These are phyloP conservation scores for Cytospora leucostoma DNA, from an alignment of 2,329 filamentous ascomycete genomes.

Conservation along the genomic window DNA sequence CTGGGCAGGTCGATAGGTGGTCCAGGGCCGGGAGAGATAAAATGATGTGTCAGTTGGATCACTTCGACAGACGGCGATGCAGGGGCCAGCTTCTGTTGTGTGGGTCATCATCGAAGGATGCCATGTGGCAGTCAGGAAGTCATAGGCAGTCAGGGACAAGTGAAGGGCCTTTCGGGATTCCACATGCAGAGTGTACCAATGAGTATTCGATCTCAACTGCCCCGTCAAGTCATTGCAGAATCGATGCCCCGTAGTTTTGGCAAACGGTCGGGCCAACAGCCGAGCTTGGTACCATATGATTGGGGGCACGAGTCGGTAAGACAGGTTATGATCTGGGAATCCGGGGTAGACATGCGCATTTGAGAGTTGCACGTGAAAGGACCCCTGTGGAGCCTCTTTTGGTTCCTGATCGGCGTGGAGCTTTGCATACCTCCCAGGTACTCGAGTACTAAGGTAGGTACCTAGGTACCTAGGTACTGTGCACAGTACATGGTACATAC, in stretches of 20 bases:
- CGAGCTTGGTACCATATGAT: not conserved
- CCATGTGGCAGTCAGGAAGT: constrained; percentile 17
- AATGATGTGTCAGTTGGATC: not conserved
- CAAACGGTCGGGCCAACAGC: constrained; percentile 16
- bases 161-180: not conserved
- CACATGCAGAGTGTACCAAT: not conserved
- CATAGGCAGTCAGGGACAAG: constrained; percentile 9
- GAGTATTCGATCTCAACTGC: not conserved
- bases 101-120: constrained; percentile 9
- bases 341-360: constrained; percentile 15
- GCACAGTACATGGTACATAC: no score
- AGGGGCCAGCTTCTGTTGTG: not conserved
- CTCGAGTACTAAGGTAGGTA: not conserved
- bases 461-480: not conserved
- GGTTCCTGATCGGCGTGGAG: constrained; percentile 9
- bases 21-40: not conserved
- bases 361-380: constrained; percentile 4
- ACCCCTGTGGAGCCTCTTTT: constrained; percentile 12
- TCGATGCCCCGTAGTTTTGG: not conserved
- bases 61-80: not conserved
- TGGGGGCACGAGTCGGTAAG: constrained; percentile 12
- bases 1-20: not conserved
- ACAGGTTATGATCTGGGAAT: constrained; percentile 23
- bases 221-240: not conserved
- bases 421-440: not conserved